phyloP scores from a whole-genome alignment of 352 stramenopile genomes.

The Phytophthora citrophthora region DNA sequence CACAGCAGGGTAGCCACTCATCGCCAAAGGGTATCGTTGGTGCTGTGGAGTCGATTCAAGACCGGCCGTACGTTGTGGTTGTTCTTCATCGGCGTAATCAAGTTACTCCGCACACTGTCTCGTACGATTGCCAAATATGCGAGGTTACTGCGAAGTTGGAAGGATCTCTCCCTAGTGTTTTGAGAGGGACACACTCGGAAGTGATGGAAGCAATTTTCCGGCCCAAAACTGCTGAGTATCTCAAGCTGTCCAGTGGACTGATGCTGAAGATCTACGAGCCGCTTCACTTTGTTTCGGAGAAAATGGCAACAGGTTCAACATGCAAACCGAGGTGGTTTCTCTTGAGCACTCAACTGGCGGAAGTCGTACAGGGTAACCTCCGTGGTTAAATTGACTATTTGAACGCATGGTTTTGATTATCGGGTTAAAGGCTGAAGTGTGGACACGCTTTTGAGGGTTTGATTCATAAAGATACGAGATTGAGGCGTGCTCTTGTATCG shows the following conservation, averaged over 20 bases:
- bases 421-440: constrained; percentile 4
- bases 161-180: constrained; percentile 9
- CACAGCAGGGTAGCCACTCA: constrained; percentile 26
- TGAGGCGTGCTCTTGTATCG: constrained; percentile 7
- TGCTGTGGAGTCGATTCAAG: constrained; percentile 51
- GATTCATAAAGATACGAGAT: neutral
- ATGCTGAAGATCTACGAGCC: constrained; percentile 61
- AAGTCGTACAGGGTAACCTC: constrained; percentile 35
- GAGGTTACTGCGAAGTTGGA: constrained; percentile 24
- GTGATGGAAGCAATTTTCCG: constrained; percentile 49
- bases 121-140: constrained; percentile 49
- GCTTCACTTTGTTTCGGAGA: constrained; percentile 58
- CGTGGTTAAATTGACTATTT: neutral
- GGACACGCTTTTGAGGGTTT: constrained; percentile 6
- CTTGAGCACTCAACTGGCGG: constrained; percentile 55
- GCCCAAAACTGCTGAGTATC: constrained; percentile 23
- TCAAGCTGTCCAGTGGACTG: constrained; percentile 37
- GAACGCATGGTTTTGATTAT: neutral
- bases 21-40: constrained; percentile 1
- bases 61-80: constrained; percentile 48
- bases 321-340: constrained; percentile 45
- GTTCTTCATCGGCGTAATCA: constrained; percentile 16
- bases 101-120: constrained; percentile 22
- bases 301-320: constrained; percentile 27
- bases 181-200: constrained; percentile 10